Percentiles rank a stretch among this genome's conserved stretches.
Evolutionary conservation across 441 rosid genomes (phyloP).

Genomic region (Erysimum pusillum): DNA sequence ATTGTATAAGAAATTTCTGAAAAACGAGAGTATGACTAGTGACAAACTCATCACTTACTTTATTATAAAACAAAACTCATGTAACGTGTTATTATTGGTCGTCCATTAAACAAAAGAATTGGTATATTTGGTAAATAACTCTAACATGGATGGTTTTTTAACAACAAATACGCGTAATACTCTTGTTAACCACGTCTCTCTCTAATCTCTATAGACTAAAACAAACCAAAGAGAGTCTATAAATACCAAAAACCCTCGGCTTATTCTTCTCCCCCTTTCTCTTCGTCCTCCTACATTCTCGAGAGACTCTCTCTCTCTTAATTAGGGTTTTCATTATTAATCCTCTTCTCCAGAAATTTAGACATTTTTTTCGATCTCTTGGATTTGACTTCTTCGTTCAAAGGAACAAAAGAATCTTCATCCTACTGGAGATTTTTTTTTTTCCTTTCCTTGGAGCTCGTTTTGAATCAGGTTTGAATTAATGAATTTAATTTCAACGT

Average conservation of each 20-base stretch:
- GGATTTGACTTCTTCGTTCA: not conserved
- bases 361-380: not conserved
- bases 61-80: not conserved
- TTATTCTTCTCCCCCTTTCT: not conserved
- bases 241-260: constrained; percentile 52
- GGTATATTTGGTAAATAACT: constrained; percentile 37
- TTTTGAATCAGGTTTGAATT: constrained; percentile 21
- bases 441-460: not conserved
- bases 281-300: constrained; percentile 43
- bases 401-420: constrained; percentile 13
- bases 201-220: not conserved
- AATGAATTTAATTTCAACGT: not conserved
- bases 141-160: constrained; percentile 30
- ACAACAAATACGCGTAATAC: constrained; percentile 13
- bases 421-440: not conserved
- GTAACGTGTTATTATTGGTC: constrained; percentile 26
- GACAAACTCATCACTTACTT: constrained; percentile 26
- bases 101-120: constrained; percentile 5
- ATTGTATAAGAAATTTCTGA: not conserved
- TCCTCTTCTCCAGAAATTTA: not conserved
- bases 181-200: constrained; percentile 66
- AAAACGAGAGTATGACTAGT: constrained; percentile 12
- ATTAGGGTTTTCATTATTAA: constrained; percentile 35
- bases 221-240: constrained; percentile 56
- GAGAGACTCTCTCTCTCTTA: constrained; percentile 18